Conservation (phyloP, 306 rosid species). For the Inga leiocalycina region DNA sequence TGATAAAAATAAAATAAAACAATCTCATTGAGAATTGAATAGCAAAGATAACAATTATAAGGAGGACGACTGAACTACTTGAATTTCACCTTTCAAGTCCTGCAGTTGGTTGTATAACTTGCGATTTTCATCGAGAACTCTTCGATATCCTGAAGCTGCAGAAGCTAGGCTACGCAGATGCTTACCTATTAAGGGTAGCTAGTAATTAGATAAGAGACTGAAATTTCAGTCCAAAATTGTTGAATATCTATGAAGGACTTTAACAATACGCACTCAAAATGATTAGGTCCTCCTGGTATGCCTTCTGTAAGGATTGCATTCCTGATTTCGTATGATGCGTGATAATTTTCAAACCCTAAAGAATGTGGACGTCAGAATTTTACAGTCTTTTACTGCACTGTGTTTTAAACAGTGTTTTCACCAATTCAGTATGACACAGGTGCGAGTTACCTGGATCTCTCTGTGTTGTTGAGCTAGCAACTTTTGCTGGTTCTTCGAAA, state of each 20-base stretch:
- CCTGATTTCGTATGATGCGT: slow-evolving; percentile 73
- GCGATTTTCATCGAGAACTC: slow-evolving; percentile 95
- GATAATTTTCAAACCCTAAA: slow-evolving; percentile 67
- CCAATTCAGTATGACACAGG: background rate
- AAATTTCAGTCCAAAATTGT: slow-evolving; percentile 11
- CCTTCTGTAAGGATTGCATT: slow-evolving; percentile 58
- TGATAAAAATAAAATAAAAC: slow-evolving; percentile 30
- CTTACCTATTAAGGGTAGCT: slow-evolving; percentile 56
- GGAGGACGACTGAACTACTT: background rate
- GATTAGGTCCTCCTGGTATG: slow-evolving; percentile 69
- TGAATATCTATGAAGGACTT: background rate
- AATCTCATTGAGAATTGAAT: slow-evolving; percentile 9
- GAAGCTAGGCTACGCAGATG: slow-evolving; percentile 68
- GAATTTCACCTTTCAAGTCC: slow-evolving; percentile 77
- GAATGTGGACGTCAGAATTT: slow-evolving; percentile 32
- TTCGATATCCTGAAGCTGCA: slow-evolving; percentile 89
- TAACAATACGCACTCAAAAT: slow-evolving; percentile 50
- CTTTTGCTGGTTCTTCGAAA: slow-evolving; percentile 45
- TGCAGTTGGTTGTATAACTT: slow-evolving; percentile 90
- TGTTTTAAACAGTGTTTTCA: background rate
- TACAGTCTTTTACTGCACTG: background rate
- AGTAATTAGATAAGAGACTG: slow-evolving; percentile 24
- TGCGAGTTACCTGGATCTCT: slow-evolving; percentile 61
- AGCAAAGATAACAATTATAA: background rate
- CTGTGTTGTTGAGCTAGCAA: slow-evolving; percentile 59